Evolutionary conservation across 2,329 filamentous ascomycete species (phyloP).

Genomic region (Metarhizium sp.): DNA sequence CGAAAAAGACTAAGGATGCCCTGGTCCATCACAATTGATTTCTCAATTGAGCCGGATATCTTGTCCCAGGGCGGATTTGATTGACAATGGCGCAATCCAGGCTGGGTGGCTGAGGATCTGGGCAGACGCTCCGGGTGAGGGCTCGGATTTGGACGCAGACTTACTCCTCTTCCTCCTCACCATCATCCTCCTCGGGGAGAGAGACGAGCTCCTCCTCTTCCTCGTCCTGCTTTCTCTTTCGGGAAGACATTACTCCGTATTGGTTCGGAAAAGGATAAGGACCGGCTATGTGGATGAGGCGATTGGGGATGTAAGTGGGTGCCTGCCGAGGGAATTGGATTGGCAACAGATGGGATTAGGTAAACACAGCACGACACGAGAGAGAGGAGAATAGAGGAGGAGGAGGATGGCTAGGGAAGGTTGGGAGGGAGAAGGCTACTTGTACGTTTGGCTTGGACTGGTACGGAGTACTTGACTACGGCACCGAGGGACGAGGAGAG

Average conservation of each 20-base stretch:
- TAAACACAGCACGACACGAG: neutral
- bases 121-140: neutral
- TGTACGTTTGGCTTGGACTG: constrained; percentile 7
- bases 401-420: neutral
- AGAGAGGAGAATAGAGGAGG: neutral
- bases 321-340: neutral
- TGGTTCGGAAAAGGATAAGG: constrained; percentile 3
- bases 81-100: neutral
- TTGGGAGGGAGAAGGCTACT: constrained; percentile 8
- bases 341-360: neutral
- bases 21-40: neutral
- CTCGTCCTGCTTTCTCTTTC: constrained; percentile 51
- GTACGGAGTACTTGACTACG: constrained; percentile 1
- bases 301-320: constrained; percentile 5
- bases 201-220: constrained; percentile 46
- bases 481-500: neutral
- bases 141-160: constrained; percentile 12
- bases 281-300: neutral
- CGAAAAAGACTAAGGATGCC: neutral
- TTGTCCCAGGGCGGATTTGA: neutral
- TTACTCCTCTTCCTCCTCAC: constrained; percentile 47
- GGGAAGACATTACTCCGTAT: constrained; percentile 30
- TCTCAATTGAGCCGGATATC: neutral
- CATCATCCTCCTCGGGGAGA: constrained; percentile 41
- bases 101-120: neutral